phyloP scores from a whole-genome alignment of 129 eudicot species.

The Ambrosia trifida region DNA sequence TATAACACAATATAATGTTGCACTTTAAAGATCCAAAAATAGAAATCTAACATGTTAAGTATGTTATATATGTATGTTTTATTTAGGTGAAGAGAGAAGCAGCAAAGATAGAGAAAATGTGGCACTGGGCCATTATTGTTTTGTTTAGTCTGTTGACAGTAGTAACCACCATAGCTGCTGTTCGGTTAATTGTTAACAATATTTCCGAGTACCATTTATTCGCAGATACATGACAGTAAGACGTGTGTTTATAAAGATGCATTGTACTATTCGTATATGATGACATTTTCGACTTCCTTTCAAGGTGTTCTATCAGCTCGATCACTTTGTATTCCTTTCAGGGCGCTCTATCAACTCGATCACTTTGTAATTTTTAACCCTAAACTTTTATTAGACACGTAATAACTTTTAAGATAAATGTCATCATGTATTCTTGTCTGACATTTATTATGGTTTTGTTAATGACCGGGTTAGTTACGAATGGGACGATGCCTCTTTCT shows the following conservation, averaged over 20 bases:
- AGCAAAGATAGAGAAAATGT: constrained; percentile 35
- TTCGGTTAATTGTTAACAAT: constrained; percentile 44
- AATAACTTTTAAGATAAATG: no score
- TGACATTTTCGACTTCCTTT: neutral
- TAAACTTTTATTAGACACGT: no score
- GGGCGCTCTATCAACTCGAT: neutral
- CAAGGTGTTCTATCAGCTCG: neutral
- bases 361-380: neutral
- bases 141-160: constrained; percentile 40
- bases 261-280: neutral
- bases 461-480: no score
- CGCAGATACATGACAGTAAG: constrained; percentile 42
- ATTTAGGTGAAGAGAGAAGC: constrained; percentile 49
- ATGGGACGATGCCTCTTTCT: no score
- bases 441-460: no score
- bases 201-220: constrained; percentile 46
- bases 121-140: constrained; percentile 52
- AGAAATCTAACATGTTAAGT: neutral
- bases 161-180: constrained; percentile 50
- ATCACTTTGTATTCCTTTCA: neutral
- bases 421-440: no score
- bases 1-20: neutral
- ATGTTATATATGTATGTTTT: neutral
- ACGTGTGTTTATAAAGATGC: neutral
- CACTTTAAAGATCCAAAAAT: neutral